phyloP scores from a whole-genome alignment of 1,284 basidiomycete genomes.

The Microbotryum saponariae region DNA sequence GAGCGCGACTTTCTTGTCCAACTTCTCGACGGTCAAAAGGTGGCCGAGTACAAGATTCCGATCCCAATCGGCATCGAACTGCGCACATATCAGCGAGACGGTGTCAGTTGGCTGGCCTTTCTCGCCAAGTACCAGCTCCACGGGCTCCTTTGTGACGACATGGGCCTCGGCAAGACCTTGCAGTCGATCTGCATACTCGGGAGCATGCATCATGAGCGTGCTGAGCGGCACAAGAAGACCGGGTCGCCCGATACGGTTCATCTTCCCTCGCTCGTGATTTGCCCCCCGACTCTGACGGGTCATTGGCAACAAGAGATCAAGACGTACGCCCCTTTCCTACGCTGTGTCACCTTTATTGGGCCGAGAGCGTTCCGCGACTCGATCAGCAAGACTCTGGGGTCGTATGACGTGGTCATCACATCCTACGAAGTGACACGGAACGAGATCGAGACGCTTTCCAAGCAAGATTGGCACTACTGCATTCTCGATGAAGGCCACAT shows the following conservation, averaged over 20 bases:
- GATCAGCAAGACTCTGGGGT: conserved; percentile 57
- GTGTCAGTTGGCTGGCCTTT: conserved; percentile 98
- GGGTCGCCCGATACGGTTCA: conserved; percentile 70
- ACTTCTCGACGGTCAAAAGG: conserved; percentile 87
- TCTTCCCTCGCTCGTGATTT: conserved; percentile 88
- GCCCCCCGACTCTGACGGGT: conserved; percentile 92
- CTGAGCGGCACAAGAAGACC: conserved; percentile 59
- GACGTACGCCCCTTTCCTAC: conserved; percentile 81
- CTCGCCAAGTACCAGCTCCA: conserved; percentile 92
- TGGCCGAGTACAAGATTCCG: conserved; percentile 82
- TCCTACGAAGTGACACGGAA: conserved; percentile 97
- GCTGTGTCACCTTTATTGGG: conserved; percentile 82
- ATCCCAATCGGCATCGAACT: conserved; percentile 87
- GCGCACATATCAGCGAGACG: conserved; percentile 95
- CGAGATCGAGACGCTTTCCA: conserved; percentile 71
- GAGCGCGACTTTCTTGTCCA: conserved; percentile 92
- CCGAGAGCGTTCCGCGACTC: conserved; percentile 75
- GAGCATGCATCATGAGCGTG: conserved; percentile 84
- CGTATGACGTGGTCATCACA: conserved; percentile 83
- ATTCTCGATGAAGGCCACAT: conserved; percentile 97
- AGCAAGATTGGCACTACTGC: conserved; percentile 86
- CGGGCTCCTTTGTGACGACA: conserved; percentile 96
- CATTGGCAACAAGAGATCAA: conserved; percentile 98
- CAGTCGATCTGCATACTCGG: conserved; percentile 97
- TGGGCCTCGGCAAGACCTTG: conserved; percentile 97